Evolutionary conservation across 1,284 basidiomycete species (phyloP).

Genomic region (Apiotrichum domesticum): DNA sequence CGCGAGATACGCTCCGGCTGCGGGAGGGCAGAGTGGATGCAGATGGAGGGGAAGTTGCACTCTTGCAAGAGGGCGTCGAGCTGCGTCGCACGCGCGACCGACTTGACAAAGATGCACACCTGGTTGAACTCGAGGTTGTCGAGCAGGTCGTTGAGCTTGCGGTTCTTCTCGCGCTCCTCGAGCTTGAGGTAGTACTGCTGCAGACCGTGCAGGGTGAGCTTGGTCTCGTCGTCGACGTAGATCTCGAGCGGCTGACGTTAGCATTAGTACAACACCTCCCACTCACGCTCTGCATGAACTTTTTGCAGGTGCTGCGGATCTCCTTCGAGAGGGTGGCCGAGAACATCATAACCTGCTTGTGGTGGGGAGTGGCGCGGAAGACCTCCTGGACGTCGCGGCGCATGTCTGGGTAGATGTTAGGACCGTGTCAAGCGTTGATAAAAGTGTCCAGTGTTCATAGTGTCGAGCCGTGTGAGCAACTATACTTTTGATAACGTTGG

Average conservation of each 20-base stretch:
- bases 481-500: conserved; percentile 5
- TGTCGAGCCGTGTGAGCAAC: conserved; percentile 5
- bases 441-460: too few species aligned
- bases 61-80: conserved; percentile 92
- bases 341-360: conserved; percentile 99
- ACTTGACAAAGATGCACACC: conserved; percentile 99
- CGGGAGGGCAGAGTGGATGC: conserved; percentile 87
- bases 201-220: conserved; percentile 94
- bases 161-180: conserved; percentile 92
- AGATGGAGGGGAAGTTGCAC: conserved; percentile 98
- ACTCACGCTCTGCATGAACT: conserved; percentile 97
- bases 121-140: conserved; percentile 99
- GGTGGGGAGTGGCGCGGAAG: conserved; percentile 97
- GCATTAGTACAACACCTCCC: too few species aligned
- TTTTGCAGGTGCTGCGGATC: conserved; percentile 95
- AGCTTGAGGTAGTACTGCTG: conserved; percentile 98
- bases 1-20: conserved; percentile 96
- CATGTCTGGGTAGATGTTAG: conserved; percentile 68
- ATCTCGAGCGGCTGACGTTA: conserved; percentile 85
- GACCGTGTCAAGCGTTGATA: too few species aligned
- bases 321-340: conserved; percentile 97
- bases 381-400: conserved; percentile 99
- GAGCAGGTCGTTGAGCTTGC: conserved; percentile 93
- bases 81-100: conserved; percentile 91
- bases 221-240: conserved; percentile 99